phyloP scores from a whole-genome alignment of 805 yeast genomes.

The Kodamaea kakaduensis region DNA sequence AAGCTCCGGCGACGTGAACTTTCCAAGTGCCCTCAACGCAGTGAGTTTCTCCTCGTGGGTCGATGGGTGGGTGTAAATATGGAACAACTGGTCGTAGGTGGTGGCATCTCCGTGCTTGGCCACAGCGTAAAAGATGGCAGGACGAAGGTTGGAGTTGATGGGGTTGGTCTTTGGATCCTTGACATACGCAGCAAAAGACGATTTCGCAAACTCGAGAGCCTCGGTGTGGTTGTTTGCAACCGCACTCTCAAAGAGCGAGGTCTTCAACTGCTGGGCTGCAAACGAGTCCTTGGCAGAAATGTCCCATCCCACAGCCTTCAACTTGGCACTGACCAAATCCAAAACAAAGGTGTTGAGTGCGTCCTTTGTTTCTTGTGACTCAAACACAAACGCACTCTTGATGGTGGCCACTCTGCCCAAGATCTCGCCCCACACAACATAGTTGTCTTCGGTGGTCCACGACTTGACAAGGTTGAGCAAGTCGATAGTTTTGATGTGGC shows the following conservation, averaged over 20 bases:
- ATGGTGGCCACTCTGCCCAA: constrained; percentile 45
- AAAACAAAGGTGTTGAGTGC: constrained; percentile 51
- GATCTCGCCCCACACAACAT: constrained; percentile 67
- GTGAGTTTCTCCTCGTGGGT: constrained; percentile 64
- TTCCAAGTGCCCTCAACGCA: constrained; percentile 68
- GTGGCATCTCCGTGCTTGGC: constrained; percentile 60
- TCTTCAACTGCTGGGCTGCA: constrained; percentile 63
- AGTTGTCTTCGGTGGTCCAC: constrained; percentile 58
- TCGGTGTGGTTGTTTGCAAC: constrained; percentile 47
- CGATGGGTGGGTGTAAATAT: constrained; percentile 57
- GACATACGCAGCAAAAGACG: constrained; percentile 50
- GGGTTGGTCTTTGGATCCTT: constrained; percentile 51
- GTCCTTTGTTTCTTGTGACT: constrained; percentile 41
- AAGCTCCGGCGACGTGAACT: constrained; percentile 49
- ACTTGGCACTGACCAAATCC: constrained; percentile 53
- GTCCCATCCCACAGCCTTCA: constrained; percentile 59
- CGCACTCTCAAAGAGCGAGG: constrained; percentile 59
- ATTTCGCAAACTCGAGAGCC: constrained; percentile 44
- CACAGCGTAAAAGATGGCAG: constrained; percentile 59
- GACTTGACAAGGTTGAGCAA: constrained; percentile 55
- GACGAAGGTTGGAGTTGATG: constrained; percentile 70
- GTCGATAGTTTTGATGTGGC: constrained; percentile 58
- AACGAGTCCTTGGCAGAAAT: constrained; percentile 54
- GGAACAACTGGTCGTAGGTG: constrained; percentile 59
- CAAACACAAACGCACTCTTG: constrained; percentile 54